phyloP scores from a whole-genome alignment of 306 rosid genomes.

The Boehmeria nivea region DNA sequence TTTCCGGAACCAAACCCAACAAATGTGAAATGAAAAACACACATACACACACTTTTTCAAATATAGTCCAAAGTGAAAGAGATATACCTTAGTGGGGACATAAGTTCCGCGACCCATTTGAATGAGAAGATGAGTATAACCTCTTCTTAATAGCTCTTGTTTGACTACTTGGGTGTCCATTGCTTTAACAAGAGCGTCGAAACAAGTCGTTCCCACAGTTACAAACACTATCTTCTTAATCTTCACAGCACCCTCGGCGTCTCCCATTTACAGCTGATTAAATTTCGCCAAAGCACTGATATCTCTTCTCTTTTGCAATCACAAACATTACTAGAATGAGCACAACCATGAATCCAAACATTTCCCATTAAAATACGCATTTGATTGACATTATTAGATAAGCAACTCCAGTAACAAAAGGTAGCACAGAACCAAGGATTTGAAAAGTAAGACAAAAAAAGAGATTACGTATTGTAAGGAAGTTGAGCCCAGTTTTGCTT shows the following conservation, averaged over 20 bases:
- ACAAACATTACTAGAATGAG: too few relatives aligned
- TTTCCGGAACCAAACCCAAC: not conserved
- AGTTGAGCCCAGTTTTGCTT: too few relatives aligned
- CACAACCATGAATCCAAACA: too few relatives aligned
- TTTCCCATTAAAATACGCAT: too few relatives aligned
- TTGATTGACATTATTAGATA: too few relatives aligned
- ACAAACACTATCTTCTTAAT: slow-evolving; percentile 50
- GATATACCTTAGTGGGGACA: slow-evolving; percentile 56
- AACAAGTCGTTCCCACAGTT: slow-evolving; percentile 77
- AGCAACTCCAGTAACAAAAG: too few relatives aligned
- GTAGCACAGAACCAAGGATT: too few relatives aligned
- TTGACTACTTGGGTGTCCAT: slow-evolving; percentile 45
- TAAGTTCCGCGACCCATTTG: slow-evolving; percentile 82
- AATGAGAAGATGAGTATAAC: slow-evolving; percentile 65
- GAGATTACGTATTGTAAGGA: not conserved
- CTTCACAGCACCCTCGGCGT: slow-evolving; percentile 16
- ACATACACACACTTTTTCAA: too few relatives aligned
- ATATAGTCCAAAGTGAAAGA: not conserved
- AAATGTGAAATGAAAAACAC: too few relatives aligned
- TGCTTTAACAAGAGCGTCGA: slow-evolving; percentile 67
- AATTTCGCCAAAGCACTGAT: not conserved
- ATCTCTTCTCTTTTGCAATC: not conserved
- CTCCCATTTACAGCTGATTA: slow-evolving; percentile 31
- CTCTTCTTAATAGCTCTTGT: slow-evolving; percentile 48
- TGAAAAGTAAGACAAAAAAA: not conserved